phyloP scores from a whole-genome alignment of 2,329 filamentous ascomycete species.

The Phaeosphaeriaceae sp. region DNA sequence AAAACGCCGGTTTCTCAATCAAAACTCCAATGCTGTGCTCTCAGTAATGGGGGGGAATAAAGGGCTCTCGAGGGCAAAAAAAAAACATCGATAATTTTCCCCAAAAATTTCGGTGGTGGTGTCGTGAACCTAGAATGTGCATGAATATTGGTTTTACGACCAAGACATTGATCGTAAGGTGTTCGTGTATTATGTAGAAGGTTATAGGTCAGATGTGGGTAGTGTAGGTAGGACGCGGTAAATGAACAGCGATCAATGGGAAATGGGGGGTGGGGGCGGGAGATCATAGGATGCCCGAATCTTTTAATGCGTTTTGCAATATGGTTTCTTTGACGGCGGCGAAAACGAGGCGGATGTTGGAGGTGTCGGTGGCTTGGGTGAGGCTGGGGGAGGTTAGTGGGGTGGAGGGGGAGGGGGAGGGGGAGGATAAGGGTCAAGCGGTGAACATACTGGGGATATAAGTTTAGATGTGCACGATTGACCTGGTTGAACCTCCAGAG shows the following conservation, averaged over 20 bases:
- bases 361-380: conserved; percentile 98
- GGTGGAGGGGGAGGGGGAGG: conserved; percentile 8
- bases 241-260: conserved; percentile 42
- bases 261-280: conserved; percentile 23
- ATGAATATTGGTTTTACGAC: conserved; percentile 38
- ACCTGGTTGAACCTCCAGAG: conserved; percentile 99
- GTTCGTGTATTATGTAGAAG: conserved; percentile 45
- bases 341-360: conserved; percentile 96
- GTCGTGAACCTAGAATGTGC: conserved; percentile 43
- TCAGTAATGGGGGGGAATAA: conserved; percentile 40
- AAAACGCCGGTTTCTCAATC: conserved; percentile 41
- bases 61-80: no score
- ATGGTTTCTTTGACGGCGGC: conserved; percentile 99
- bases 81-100: conserved; percentile 46
- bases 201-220: no score
- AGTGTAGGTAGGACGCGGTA: conserved; percentile 24
- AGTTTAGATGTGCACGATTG: conserved; percentile 91
- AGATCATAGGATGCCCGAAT: conserved; percentile 83
- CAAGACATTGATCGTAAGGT: conserved; percentile 41
- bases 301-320: conserved; percentile 95
- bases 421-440: background rate
- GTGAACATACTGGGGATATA: conserved; percentile 86
- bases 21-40: conserved; percentile 49
- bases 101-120: no score
- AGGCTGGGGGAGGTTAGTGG: conserved; percentile 66